Evolutionary conservation across 441 rosid species (phyloP), one percentile per base, ranked within the genome.

Genomic region (Pelargonium citronellum): DNA sequence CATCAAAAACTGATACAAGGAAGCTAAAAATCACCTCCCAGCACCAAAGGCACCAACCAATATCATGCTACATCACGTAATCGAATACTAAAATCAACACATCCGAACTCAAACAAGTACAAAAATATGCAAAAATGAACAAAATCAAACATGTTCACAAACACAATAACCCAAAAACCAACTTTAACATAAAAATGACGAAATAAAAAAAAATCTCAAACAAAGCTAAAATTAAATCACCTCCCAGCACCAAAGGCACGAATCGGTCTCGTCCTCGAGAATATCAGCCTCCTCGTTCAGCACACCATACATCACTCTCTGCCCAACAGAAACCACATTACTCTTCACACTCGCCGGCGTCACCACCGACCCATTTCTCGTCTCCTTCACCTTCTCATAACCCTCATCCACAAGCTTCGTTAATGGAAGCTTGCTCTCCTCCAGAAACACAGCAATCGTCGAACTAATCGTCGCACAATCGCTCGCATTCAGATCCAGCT

Each of bases 191-290:
- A 51, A 12, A 51, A 51, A 13, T n/a, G 57, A 17, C 24, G 2
- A 3, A 22, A 7, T 10, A 60, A 43, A 71, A 41, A 22, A 12
- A 34, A 19, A 34, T 22, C 24, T 22, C 41, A 51, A n/a, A 13
- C 10, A 19, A 62, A 7, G 27, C 22, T 58, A 3, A 8, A 39
- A 66, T 9, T 1, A 15, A 57, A 5, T 37, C 70, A 94, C 99
- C 99, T 95, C 99, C 99, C 97, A 95, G 71, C 99, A 95, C 97
- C 97, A 91, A 5, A 90, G 94, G 75, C 84, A 84, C 73, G 84
- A 69, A 1, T 75, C 73, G n/a, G 81, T 44, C 30, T 84, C 81
- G 72, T 94, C 97, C 78, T 94, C 96, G 76, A 94, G 82, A 67
- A 91, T 81, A 74, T 94, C 96, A 58, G 91, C 96, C 61, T 94